Percentiles rank a stretch among this genome's conserved stretches.
Evolutionary conservation across 2,329 filamentous ascomycete species (phyloP).

Genomic region (Aspergillus sp.): DNA sequence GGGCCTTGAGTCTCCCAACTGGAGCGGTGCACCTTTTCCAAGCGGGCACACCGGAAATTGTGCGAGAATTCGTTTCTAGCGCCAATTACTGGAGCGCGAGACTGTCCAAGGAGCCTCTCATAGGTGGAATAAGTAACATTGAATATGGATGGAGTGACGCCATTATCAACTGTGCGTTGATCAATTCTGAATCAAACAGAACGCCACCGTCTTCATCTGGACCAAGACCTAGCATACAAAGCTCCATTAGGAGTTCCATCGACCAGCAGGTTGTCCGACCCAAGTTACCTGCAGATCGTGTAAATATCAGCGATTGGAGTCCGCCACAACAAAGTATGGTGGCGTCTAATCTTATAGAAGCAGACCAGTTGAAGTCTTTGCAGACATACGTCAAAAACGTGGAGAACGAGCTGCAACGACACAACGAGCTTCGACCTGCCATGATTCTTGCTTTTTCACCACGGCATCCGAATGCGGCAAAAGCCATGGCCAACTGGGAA

Average conservation of each 20-base stretch:
- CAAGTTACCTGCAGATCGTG: slow-evolving; percentile 79
- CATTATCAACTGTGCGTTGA: slow-evolving; percentile 74
- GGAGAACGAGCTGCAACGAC: slow-evolving; percentile 78
- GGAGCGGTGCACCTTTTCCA: slow-evolving; percentile 98
- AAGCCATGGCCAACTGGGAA: slow-evolving; percentile 96
- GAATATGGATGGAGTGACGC: slow-evolving; percentile 95
- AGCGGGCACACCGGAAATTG: slow-evolving; percentile 91
- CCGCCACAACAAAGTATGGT: slow-evolving; percentile 90
- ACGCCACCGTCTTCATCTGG: slow-evolving; percentile 35
- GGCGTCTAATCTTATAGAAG: slow-evolving; percentile 72
- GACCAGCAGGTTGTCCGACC: slow-evolving; percentile 64
- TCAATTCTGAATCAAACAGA: slow-evolving; percentile 51
- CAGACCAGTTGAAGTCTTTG: slow-evolving; percentile 76
- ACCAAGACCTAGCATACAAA: slow-evolving; percentile 56
- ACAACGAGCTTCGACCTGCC: slow-evolving; percentile 83
- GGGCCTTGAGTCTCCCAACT: slow-evolving; percentile 86
- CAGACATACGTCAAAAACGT: slow-evolving; percentile 78
- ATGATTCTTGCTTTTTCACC: slow-evolving; percentile 90
- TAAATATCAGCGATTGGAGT: slow-evolving; percentile 82
- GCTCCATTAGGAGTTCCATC: slow-evolving; percentile 64
- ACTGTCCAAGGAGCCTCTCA: slow-evolving; percentile 86
- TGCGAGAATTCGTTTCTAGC: slow-evolving; percentile 88
- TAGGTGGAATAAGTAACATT: slow-evolving; percentile 92
- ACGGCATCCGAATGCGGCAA: slow-evolving; percentile 73
- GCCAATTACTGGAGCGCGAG: slow-evolving; percentile 98